These are phyloP conservation scores for Ilex aquifolium DNA, from an alignment of 257 asterid genomes.

Conservation along the genomic window DNA sequence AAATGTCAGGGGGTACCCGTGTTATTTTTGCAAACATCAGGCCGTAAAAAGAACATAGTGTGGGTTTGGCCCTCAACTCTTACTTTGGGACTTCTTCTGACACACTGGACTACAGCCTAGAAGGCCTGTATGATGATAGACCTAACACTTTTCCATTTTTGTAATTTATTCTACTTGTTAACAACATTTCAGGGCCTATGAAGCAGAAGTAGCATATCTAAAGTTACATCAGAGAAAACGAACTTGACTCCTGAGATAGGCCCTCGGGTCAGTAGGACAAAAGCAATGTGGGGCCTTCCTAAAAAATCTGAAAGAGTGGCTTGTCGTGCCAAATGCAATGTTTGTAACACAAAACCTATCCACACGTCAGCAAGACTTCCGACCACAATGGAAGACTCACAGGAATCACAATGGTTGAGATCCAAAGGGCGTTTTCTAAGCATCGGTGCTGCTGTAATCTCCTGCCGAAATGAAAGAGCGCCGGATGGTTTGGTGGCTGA, in stretches of 20 bases:
- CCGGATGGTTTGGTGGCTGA: conserved; percentile 96
- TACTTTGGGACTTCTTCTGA: too few species aligned
- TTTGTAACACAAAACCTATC: conserved; percentile 46
- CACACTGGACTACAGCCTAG: too few species aligned
- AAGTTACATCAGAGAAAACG: conserved; percentile 49
- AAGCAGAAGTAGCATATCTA: conserved; percentile 83
- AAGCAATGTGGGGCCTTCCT: conserved; percentile 13
- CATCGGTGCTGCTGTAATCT: conserved; percentile 89
- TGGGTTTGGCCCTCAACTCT: too few species aligned
- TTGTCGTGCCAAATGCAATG: conserved; percentile 70
- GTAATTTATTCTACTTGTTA: background rate
- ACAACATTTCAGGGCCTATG: conserved; percentile 56
- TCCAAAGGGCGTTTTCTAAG: conserved; percentile 73
- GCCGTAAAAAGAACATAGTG: too few species aligned
- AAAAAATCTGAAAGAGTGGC: conserved; percentile 34
- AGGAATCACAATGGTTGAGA: conserved; percentile 61
- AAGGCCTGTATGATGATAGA: too few species aligned
- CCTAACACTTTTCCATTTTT: too few species aligned
- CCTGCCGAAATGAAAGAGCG: conserved; percentile 91
- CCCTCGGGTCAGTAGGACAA: conserved; percentile 26
- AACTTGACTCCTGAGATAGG: conserved; percentile 29
- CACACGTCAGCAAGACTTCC: conserved; percentile 23
- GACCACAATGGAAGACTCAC: conserved; percentile 23
- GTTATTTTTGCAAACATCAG: too few species aligned
- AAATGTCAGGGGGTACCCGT: too few species aligned